phyloP scores from a whole-genome alignment of 2,329 filamentous ascomycete genomes.

The Falciphora oryzae region DNA sequence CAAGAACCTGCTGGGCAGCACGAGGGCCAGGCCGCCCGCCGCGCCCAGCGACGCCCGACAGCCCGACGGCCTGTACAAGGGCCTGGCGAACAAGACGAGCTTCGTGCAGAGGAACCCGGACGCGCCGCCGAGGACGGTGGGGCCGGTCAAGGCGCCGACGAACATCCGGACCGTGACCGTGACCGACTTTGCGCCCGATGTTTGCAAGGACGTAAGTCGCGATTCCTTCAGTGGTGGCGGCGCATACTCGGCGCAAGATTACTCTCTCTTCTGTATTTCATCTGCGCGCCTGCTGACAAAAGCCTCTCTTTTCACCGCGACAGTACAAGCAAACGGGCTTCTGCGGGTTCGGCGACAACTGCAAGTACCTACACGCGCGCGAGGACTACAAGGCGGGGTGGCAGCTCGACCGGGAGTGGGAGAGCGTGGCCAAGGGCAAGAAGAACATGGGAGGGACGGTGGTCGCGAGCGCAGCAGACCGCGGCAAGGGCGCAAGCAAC shows the following conservation, averaged over 20 bases:
- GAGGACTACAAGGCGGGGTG: slow-evolving; percentile 86
- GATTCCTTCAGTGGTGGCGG: not conserved
- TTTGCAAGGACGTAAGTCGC: slow-evolving; percentile 70
- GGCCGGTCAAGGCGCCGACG: slow-evolving; percentile 80
- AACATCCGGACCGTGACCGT: slow-evolving; percentile 89
- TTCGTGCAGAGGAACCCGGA: slow-evolving; percentile 81
- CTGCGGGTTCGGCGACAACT: slow-evolving; percentile 63
- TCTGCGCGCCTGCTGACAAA: slow-evolving; percentile 1
- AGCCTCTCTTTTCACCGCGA: not conserved
- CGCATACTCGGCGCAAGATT: no score
- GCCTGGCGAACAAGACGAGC: slow-evolving; percentile 62
- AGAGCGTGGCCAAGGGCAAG: slow-evolving; percentile 70
- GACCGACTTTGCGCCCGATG: slow-evolving; percentile 85
- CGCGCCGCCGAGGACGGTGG: slow-evolving; percentile 63
- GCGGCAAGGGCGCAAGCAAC: slow-evolving; percentile 26
- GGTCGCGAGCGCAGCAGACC: slow-evolving; percentile 52
- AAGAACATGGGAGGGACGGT: slow-evolving; percentile 56
- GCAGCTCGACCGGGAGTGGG: slow-evolving; percentile 95
- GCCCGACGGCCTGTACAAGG: slow-evolving; percentile 68
- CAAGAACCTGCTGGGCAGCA: slow-evolving; percentile 55
- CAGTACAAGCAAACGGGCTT: slow-evolving; percentile 46
- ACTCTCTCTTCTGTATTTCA: not conserved
- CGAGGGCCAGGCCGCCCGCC: slow-evolving; percentile 32
- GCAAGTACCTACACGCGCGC: slow-evolving; percentile 73
- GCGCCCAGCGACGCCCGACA: slow-evolving; percentile 21